Base-by-base conservation (phyloP, 129 eudicot species). In the Flaveria linearis region DNA sequence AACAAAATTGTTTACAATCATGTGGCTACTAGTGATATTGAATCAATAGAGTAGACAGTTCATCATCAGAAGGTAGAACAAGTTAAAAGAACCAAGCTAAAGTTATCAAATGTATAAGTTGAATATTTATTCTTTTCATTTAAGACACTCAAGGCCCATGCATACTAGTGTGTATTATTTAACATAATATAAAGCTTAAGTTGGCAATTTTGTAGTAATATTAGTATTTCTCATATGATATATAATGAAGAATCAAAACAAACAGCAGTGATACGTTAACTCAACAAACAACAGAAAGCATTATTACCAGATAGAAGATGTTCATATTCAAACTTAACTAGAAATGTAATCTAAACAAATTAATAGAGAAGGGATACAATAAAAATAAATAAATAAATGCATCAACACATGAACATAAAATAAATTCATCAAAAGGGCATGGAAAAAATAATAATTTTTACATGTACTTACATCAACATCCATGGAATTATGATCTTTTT, bases 401-500 rank as follows among this genome's bases (percentile, higher is more conserved):
- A 51, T 51, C 46, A 71, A 67, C 45, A 67, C 51, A 74, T 61
- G 71, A 47, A 73, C 16, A 72, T 17, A 58, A 61, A 13, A 13
- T 8, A 77, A 25, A 1, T 68, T 58, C 64, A 68, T 63, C 12
- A 30, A 4, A 63, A 30, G 6, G n/a, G 16, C 69, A 39, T 18
- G 36, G 49, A 45, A 77, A 50, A 36, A 68, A 18, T 30, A 52
- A 4, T 77, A 41, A 42, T 23, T 9, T 10, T 46, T 60, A 14
- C 39, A 20, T 45, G 62, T 42, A 74, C 83, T 45, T 80, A 93
- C 98, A 85, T 88, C 84, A 75, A 55, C 61, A 80, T 82, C 84
- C 25, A 43, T 12, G 50, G 72, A 47, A 28, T 46, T 55, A 70
- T 45, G 76, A 55, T 70, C 62, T 63, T 83, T 82, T 47, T 77